Conservation (phyloP, 345 rosid species). For the Bruguiera parviflora region DNA sequence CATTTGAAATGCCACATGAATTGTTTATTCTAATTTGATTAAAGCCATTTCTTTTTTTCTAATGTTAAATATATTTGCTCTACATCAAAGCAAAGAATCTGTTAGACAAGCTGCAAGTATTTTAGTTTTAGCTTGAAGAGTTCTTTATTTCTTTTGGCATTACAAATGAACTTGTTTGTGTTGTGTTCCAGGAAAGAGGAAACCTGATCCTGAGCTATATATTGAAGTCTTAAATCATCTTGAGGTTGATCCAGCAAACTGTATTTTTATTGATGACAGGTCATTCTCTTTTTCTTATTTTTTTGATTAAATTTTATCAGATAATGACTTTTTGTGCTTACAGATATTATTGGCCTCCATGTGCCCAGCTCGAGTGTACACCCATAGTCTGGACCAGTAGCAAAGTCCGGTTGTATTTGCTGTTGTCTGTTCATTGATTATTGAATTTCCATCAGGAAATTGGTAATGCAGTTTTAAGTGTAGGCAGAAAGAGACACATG, state of each 20-base stretch:
- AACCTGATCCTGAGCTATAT: slow-evolving; percentile 78
- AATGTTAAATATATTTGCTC: too few relatives aligned
- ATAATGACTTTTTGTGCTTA: not conserved
- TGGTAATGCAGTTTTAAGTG: too few relatives aligned
- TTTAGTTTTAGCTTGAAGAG: too few relatives aligned
- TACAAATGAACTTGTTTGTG: not conserved
- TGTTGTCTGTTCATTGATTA: not conserved
- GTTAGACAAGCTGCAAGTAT: too few relatives aligned
- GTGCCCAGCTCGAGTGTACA: not conserved
- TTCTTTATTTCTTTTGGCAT: too few relatives aligned
- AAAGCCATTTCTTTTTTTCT: too few relatives aligned
- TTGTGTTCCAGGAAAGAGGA: slow-evolving; percentile 66
- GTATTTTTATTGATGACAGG: slow-evolving; percentile 91
- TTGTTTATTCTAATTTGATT: too few relatives aligned
- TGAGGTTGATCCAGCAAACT: slow-evolving; percentile 61
- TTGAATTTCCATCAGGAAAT: too few relatives aligned
- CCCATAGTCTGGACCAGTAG: not conserved
- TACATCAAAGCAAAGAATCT: too few relatives aligned
- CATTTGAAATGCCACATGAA: too few relatives aligned
- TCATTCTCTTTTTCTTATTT: slow-evolving; percentile 15
- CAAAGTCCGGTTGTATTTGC: not conserved
- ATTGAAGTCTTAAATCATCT: slow-evolving; percentile 56
- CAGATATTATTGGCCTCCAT: not conserved
- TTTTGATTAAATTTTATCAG: not conserved
- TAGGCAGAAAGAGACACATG: too few relatives aligned